A percentile compares a stretch with the other conserved stretches of the same genome.
Conservation (phyloP, 2,329 filamentous ascomycete genomes). For the Botrytis hyacinthi region DNA sequence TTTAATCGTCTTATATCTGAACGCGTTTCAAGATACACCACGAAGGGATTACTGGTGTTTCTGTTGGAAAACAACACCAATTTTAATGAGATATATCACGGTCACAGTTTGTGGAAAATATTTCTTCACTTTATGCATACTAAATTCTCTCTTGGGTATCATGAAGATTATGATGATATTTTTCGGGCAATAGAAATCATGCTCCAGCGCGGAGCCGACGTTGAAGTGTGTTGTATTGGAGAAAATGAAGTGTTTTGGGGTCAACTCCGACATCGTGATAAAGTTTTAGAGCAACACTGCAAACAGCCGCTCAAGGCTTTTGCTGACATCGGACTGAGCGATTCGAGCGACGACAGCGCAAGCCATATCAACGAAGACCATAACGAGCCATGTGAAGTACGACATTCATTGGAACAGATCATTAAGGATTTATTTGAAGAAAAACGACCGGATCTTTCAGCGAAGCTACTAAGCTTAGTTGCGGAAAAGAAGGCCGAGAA, state of each 20-base stretch:
- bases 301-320: too few relatives aligned
- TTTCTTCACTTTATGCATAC: background rate
- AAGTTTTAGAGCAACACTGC: too few relatives aligned
- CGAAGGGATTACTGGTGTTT: too few relatives aligned
- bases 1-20: accelerated
- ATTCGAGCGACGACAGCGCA: too few relatives aligned
- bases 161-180: accelerated
- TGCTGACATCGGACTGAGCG: too few relatives aligned
- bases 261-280: accelerated
- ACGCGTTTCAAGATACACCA: too few relatives aligned
- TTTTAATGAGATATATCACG: background rate
- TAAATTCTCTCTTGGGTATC: too few relatives aligned
- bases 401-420: too few relatives aligned
- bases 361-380: too few relatives aligned
- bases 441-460: accelerated
- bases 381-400: too few relatives aligned
- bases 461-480: background rate
- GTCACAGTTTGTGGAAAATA: background rate
- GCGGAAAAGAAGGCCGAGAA: background rate
- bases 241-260: too few relatives aligned
- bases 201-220: background rate
- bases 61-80: background rate
- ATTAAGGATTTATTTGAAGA: too few relatives aligned
- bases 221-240: background rate
- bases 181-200: background rate